Base-by-base conservation (phyloP, 805 yeast genomes). In the Yarrowia bubula region DNA sequence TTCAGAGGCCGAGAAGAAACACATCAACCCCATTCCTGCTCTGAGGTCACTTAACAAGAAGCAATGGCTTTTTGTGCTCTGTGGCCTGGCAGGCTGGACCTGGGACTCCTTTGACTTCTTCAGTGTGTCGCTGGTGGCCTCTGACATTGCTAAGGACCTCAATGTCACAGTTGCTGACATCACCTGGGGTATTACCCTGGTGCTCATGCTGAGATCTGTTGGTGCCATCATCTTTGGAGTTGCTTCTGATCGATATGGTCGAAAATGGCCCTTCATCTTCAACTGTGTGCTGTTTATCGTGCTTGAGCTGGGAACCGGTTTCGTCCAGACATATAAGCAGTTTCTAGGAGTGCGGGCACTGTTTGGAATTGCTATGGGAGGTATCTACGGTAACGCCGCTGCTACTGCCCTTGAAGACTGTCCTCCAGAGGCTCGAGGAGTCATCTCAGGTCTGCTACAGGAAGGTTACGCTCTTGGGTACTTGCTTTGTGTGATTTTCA, bases 101-200 rank as follows among this genome's bases (percentile, higher is more conserved):
- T 80, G 86, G 81, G 92, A 86, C 70, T 86, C 90, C 2, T 82
- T 87, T 74, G 92, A 87, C 70, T 88, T 85, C 75, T 88, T 88
- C 72, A 76, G 83, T 38, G 86, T 85, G 8, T 81, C 88, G 10
- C 78, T 86, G 51, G 81, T 84, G 63, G 86, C 83, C 4, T 66
- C 81, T 1, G 73, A 77, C 1, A 78, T 88, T 61, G 87, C 90
- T 22, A 70, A 73, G 44, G 71, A 81, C 1, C 80, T 87, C 57
- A 77, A 77, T 46, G 76, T 74, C 7, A 62, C 78, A 1, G 79
- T 83, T 32, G 76, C 79, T 31, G 82, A 81, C 53, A 79, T 88
- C 69, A 84, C 90, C 8, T 87, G 90, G 89, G 92, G 90, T 58
- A 1, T 87, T 86, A 69, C 84, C 82, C 51, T 75, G 8, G 55